A percentile compares a stretch with the other conserved stretches of the same genome.
Conservation (phyloP, 2,329 filamentous ascomycete genomes). For the Venturia effusa region DNA sequence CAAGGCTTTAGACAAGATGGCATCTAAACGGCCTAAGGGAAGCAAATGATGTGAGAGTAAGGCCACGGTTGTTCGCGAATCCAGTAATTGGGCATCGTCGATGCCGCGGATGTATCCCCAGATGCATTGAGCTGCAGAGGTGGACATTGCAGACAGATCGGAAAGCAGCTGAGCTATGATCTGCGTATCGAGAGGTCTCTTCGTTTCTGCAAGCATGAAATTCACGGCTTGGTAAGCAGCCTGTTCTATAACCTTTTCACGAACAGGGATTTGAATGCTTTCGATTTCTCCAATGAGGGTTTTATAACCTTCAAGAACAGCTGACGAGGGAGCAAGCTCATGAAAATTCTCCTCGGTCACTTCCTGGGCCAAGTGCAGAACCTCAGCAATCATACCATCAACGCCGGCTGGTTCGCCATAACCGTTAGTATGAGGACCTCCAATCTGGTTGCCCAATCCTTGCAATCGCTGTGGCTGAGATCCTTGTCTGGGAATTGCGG, state of each 20-base stretch:
- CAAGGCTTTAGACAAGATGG: slow-evolving; percentile 62
- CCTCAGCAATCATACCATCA: slow-evolving; percentile 40
- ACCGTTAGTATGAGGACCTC: slow-evolving; percentile 46
- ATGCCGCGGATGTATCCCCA: slow-evolving; percentile 38
- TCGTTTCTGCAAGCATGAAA: slow-evolving; percentile 43
- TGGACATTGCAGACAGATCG: slow-evolving; percentile 51
- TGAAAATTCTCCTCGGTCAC: slow-evolving; percentile 47
- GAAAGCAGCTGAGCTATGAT: slow-evolving; percentile 50
- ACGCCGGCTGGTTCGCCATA: slow-evolving; percentile 45
- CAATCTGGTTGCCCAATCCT: slow-evolving; percentile 9
- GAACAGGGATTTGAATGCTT: slow-evolving; percentile 29
- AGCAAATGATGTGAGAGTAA: slow-evolving; percentile 50
- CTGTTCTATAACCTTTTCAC: slow-evolving; percentile 44
- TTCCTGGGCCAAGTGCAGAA: slow-evolving; percentile 45
- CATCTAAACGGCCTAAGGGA: slow-evolving; percentile 47
- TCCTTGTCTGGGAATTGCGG: slow-evolving; percentile 48
- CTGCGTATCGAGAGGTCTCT: slow-evolving; percentile 49
- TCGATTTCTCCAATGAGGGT: slow-evolving; percentile 39
- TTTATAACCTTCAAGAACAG: slow-evolving; percentile 47
- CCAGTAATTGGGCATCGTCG: slow-evolving; percentile 49
- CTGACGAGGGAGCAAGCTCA: slow-evolving; percentile 43
- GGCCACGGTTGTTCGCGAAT: slow-evolving; percentile 48
- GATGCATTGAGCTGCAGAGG: slow-evolving; percentile 43
- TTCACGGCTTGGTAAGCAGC: slow-evolving; percentile 44
- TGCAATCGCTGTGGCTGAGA: slow-evolving; percentile 34